phyloP scores from a whole-genome alignment of 768 basidiomycete genomes.

The Mrakia hoshinonis region DNA sequence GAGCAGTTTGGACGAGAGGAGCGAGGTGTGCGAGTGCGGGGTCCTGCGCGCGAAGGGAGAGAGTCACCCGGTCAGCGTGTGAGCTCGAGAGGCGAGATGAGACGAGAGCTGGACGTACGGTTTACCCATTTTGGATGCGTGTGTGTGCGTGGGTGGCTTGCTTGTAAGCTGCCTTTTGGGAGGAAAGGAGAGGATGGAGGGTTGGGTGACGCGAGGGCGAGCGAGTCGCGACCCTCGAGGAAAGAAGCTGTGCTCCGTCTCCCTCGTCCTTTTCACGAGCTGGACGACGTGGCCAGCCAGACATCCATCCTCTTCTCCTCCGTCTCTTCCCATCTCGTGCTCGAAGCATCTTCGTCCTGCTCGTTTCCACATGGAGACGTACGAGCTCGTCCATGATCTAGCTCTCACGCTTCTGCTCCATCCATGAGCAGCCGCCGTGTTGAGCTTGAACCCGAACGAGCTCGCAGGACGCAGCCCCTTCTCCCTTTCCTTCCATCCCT shows the following conservation, averaged over 20 bases:
- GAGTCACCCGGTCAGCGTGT: background rate
- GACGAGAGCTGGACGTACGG: background rate
- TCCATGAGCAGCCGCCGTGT: background rate
- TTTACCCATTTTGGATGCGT: background rate
- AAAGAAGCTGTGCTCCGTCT: background rate
- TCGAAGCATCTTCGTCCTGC: background rate
- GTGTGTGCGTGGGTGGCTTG: too few relatives aligned
- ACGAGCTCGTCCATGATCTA: background rate
- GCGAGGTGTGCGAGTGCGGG: background rate
- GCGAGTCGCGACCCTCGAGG: too few relatives aligned
- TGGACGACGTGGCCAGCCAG: constrained; percentile 22
- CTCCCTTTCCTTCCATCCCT: background rate
- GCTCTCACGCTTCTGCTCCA: background rate
- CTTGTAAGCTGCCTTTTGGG: background rate
- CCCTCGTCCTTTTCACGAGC: background rate
- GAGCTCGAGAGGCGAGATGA: background rate
- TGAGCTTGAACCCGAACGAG: background rate
- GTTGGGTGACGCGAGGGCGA: background rate
- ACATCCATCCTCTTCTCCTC: background rate
- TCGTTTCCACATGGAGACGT: background rate
- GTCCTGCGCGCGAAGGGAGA: background rate
- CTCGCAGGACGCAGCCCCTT: background rate
- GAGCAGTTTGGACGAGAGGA: constrained; percentile 45
- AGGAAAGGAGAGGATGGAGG: background rate
- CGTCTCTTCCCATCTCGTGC: background rate